A percentile compares a stretch with the other conserved stretches of the same genome.
Conservation (phyloP, 768 basidiomycete genomes). For the Pluteus cervinus region DNA sequence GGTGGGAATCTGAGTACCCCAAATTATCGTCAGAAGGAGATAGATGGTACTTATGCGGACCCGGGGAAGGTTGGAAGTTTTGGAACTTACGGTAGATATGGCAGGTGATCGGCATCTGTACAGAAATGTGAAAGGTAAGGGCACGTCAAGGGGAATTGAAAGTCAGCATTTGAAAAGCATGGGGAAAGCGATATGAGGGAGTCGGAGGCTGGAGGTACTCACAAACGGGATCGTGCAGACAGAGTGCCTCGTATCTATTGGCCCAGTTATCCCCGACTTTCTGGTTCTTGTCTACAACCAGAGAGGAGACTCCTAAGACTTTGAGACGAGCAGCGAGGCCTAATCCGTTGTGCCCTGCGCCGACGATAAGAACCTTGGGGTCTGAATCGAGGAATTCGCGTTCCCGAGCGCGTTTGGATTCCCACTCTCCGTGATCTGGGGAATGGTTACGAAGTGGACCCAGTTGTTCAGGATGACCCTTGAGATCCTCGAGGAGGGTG, state of each 20-base stretch:
- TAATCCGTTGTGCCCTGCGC: slow-evolving; percentile 59
- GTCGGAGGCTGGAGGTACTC: slow-evolving; percentile 12
- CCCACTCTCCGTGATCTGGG: slow-evolving; percentile 47
- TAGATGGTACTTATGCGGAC: too few species aligned
- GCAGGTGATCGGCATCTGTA: slow-evolving; percentile 29
- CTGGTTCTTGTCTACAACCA: slow-evolving; percentile 53
- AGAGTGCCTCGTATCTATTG: slow-evolving; percentile 51
- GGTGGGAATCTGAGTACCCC: slow-evolving; percentile 41
- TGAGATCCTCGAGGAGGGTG: slow-evolving; percentile 44
- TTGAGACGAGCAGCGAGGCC: slow-evolving; percentile 56
- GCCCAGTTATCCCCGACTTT: slow-evolving; percentile 60
- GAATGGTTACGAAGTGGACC: slow-evolving; percentile 31
- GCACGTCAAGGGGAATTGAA: too few species aligned
- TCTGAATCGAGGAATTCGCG: slow-evolving; percentile 35
- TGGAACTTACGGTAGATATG: slow-evolving; percentile 42
- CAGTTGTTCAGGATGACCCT: slow-evolving; percentile 34
- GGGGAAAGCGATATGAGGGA: slow-evolving; percentile 1
- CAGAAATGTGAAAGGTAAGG: too few species aligned
- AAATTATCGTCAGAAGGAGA: too few species aligned
- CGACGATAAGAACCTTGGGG: slow-evolving; percentile 50
- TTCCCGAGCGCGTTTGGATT: slow-evolving; percentile 29
- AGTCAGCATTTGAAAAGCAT: slow-evolving; percentile 14
- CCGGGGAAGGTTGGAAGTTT: slow-evolving; percentile 1
- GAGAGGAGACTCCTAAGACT: slow-evolving; percentile 40
- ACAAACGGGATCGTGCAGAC: slow-evolving; percentile 50